phyloP scores from a whole-genome alignment of 2,329 filamentous ascomycete species.

The Epichloe sp. region DNA sequence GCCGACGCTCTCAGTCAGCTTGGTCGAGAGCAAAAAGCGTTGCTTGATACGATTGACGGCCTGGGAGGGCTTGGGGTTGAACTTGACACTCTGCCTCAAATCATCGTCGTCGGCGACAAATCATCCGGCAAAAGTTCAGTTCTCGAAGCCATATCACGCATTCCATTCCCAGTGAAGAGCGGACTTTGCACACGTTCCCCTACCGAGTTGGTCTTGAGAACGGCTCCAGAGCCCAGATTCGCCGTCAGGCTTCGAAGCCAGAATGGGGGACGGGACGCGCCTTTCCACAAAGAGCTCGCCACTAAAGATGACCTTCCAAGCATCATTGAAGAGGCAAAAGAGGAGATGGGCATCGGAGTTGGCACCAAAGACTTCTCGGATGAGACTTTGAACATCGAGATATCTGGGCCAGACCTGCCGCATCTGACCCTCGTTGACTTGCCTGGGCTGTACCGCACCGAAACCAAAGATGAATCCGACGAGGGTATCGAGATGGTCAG shows the following conservation, averaged over 20 bases:
- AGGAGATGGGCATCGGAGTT: conserved; percentile 31
- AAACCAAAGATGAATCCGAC: conserved; percentile 18
- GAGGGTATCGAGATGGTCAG: conserved; percentile 20
- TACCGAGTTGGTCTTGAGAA: conserved; percentile 43
- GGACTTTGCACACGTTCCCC: conserved; percentile 47
- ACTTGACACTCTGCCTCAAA: conserved; percentile 35
- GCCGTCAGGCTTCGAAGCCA: conserved; percentile 30
- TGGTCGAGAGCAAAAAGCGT: not conserved
- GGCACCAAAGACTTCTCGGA: conserved; percentile 25
- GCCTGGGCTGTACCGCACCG: conserved; percentile 29
- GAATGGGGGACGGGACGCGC: conserved; percentile 9
- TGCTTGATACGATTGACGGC: not conserved
- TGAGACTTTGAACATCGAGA: conserved; percentile 33
- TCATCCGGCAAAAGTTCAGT: conserved; percentile 52
- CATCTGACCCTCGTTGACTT: conserved; percentile 42
- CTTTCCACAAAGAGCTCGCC: conserved; percentile 22
- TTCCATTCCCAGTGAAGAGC: conserved; percentile 44
- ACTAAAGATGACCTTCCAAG: conserved; percentile 26
- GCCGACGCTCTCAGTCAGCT: not conserved
- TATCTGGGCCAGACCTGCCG: conserved; percentile 28
- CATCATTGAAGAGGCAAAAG: conserved; percentile 39
- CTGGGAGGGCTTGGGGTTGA: not conserved
- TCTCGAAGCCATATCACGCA: conserved; percentile 47
- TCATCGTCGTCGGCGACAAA: conserved; percentile 47
- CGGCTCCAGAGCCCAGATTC: conserved; percentile 21